Percentiles rank a stretch among this genome's conserved stretches.
phyloP scores from a whole-genome alignment of 108 stramenopile genomes.

The Cyclotella atomus region DNA sequence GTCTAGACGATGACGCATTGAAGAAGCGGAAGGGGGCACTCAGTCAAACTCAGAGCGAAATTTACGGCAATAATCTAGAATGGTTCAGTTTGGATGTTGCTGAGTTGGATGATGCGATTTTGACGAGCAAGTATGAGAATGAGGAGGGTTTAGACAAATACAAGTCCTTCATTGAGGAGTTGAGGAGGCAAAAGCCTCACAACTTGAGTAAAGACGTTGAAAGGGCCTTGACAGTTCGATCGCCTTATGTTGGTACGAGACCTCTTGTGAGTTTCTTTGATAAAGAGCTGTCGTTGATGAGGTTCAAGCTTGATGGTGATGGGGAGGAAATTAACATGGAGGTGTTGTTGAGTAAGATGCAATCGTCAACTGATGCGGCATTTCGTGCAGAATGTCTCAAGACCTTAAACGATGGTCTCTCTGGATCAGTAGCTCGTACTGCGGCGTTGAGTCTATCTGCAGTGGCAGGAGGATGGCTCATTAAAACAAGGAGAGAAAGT shows the following conservation, averaged over 20 bases:
- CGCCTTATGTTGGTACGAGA: conserved; percentile 45
- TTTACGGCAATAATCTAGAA: conserved; percentile 43
- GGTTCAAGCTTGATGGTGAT: conserved; percentile 36
- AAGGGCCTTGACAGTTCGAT: conserved; percentile 48
- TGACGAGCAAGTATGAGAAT: conserved; percentile 21
- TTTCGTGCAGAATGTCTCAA: conserved; percentile 43
- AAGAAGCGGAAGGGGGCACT: conserved; percentile 51
- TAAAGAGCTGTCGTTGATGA: conserved; percentile 50
- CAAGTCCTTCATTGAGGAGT: conserved; percentile 45
- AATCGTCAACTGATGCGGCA: conserved; percentile 44
- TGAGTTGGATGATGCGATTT: conserved; percentile 9
- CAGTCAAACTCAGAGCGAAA: conserved; percentile 34
- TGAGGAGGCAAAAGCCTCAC: conserved; percentile 43
- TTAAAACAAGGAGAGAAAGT: conserved; percentile 55
- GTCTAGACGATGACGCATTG: conserved; percentile 39
- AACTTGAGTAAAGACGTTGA: conserved; percentile 54
- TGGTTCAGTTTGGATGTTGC: conserved; percentile 55
- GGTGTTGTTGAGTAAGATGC: conserved; percentile 41
- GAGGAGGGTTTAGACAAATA: conserved; percentile 23
- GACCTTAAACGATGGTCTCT: conserved; percentile 44
- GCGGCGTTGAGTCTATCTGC: conserved; percentile 38
- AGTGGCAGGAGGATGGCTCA: conserved; percentile 49
- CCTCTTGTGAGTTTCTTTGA: conserved; percentile 47
- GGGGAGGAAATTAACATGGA: conserved; percentile 49
- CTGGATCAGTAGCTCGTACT: conserved; percentile 31